Evolutionary conservation across 1,284 basidiomycete genomes (phyloP).

Genomic region (Naganishia sp.): DNA sequence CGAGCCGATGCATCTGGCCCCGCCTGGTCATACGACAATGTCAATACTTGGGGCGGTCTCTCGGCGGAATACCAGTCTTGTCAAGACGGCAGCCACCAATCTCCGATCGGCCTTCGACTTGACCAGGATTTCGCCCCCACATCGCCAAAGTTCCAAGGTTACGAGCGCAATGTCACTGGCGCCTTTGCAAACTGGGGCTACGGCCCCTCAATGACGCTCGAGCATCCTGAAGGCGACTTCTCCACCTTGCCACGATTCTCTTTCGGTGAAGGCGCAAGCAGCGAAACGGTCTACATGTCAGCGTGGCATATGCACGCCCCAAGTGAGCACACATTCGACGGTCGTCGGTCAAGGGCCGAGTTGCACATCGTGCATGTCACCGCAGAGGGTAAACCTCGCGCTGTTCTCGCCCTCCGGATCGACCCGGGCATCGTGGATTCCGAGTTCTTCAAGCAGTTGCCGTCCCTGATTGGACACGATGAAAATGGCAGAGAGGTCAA

Average conservation of each 20-base stretch:
- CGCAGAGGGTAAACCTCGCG: conserved; percentile 31
- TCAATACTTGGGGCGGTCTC: conserved; percentile 35
- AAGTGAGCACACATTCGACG: conserved; percentile 36
- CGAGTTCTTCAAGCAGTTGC: conserved; percentile 34
- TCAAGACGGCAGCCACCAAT: conserved; percentile 35
- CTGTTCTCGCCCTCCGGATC: conserved; percentile 36
- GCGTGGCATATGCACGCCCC: conserved; percentile 38
- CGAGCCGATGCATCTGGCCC: conserved; percentile 11
- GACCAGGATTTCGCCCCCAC: conserved; percentile 33
- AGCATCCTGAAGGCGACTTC: conserved; percentile 33
- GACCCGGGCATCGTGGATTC: conserved; percentile 35
- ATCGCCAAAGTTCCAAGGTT: conserved; percentile 30
- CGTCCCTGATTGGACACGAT: conserved; percentile 31
- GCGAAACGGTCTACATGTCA: conserved; percentile 36
- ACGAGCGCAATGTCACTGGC: conserved; percentile 30
- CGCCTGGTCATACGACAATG: conserved; percentile 29
- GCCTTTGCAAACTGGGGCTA: conserved; percentile 35
- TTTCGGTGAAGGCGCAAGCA: conserved; percentile 31
- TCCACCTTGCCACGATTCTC: conserved; percentile 30
- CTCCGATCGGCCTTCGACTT: conserved; percentile 36
- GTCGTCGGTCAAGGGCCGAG: conserved; percentile 35
- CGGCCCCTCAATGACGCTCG: conserved; percentile 35
- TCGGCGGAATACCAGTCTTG: conserved; percentile 30
- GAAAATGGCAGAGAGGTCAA: conserved; percentile 28
- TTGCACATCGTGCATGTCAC: conserved; percentile 37